phyloP scores from a whole-genome alignment of 1,284 basidiomycete genomes.

The Abortiporus biennis region DNA sequence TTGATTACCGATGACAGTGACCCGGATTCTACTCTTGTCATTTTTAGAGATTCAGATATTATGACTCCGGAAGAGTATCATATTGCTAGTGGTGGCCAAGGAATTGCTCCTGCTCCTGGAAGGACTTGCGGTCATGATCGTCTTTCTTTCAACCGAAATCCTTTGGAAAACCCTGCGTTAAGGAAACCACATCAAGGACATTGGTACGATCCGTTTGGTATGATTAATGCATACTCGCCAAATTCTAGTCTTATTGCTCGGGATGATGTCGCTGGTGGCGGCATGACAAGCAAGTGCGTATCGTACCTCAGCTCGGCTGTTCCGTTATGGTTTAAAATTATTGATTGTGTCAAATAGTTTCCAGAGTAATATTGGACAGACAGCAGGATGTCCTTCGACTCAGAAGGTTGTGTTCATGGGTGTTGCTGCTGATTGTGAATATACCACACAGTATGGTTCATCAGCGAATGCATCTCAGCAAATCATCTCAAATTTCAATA shows the following conservation, averaged over 20 bases:
- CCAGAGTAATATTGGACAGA: conserved; percentile 58
- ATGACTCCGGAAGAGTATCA: conserved; percentile 47
- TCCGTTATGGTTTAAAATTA: not conserved
- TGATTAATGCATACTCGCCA: conserved; percentile 24
- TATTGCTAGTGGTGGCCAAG: conserved; percentile 16
- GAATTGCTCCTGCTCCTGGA: conserved; percentile 23
- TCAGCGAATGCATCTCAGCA: conserved; percentile 62
- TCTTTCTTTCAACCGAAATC: conserved; percentile 62
- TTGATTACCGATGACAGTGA: conserved; percentile 28
- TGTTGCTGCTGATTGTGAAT: conserved; percentile 86
- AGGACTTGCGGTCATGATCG: conserved; percentile 70
- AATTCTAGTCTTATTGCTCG: conserved; percentile 30
- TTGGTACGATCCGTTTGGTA: conserved; percentile 36
- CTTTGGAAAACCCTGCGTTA: conserved; percentile 48
- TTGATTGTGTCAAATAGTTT: conserved; percentile 45
- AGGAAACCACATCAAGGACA: conserved; percentile 26
- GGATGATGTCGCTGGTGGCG: conserved; percentile 51
- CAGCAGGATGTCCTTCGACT: conserved; percentile 66
- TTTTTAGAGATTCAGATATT: conserved; percentile 67
- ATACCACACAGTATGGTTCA: conserved; percentile 57
- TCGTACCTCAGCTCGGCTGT: conserved; percentile 2
- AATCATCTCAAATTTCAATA: conserved; percentile 77
- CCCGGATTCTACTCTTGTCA: conserved; percentile 50
- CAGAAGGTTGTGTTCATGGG: conserved; percentile 82
- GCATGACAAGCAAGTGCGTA: conserved; percentile 49